Percentiles rank a stretch among this genome's conserved stretches.
phyloP scores from a whole-genome alignment of 139 green algal genomes.

The Eudorina sp. region DNA sequence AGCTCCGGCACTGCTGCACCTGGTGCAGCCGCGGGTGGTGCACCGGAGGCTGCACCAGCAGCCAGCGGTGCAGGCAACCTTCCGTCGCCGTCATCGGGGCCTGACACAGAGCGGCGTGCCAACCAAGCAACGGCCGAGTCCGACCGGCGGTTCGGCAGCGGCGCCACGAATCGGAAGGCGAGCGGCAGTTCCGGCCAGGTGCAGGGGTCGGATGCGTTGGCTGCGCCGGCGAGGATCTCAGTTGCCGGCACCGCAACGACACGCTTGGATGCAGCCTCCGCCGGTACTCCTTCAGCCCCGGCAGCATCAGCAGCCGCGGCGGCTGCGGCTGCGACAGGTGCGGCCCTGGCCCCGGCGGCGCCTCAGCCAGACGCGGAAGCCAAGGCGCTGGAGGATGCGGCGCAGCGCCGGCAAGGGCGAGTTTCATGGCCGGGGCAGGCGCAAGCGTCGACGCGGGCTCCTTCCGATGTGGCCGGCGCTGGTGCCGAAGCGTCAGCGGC shows the following conservation, averaged over 20 bases:
- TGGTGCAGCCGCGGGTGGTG: not conserved
- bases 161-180: not conserved
- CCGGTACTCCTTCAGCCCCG: not conserved
- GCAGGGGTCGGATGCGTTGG: not conserved
- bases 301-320: not conserved
- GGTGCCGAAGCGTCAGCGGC: not conserved
- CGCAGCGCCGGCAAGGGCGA: not conserved
- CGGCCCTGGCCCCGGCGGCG: too few species aligned
- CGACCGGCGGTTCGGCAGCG: not conserved
- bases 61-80: not conserved
- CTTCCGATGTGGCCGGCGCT: too few species aligned
- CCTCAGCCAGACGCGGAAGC: not conserved
- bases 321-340: not conserved
- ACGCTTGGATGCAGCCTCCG: not conserved
- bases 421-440: not conserved
- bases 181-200: constrained; percentile 25
- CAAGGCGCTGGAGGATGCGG: not conserved
- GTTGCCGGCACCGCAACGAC: not conserved
- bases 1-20: not conserved
- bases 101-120: not conserved
- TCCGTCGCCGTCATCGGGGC: too few species aligned
- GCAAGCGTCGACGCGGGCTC: not conserved
- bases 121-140: not conserved
- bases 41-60: too few species aligned
- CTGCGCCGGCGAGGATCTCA: not conserved